A percentile compares a stretch with the other conserved stretches of the same genome.
Conservation (phyloP, 495 filamentous ascomycete species). For the Aspergillus steynii region DNA sequence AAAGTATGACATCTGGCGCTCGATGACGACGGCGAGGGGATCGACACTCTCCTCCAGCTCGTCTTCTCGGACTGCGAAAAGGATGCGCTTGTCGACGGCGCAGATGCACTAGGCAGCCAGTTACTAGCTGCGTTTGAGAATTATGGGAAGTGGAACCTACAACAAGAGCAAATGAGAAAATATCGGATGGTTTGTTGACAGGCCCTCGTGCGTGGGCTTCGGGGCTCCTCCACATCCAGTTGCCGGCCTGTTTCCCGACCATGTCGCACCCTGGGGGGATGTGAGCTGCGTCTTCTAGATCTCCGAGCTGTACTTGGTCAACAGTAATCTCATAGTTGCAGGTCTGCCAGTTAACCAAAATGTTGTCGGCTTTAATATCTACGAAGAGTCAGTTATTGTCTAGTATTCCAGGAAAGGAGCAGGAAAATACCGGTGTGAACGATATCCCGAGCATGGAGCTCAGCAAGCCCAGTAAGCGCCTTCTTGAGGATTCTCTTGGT, state of each 20-base stretch:
- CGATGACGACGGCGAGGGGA: conserved; percentile 45
- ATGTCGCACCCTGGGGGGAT: conserved; percentile 33
- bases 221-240: conserved; percentile 44
- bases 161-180: conserved; percentile 46
- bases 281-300: conserved; percentile 48
- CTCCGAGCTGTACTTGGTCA: conserved; percentile 38
- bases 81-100: conserved; percentile 27
- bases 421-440: conserved; percentile 39
- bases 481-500: conserved; percentile 48
- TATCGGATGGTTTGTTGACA: conserved; percentile 40
- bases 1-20: conserved; percentile 52
- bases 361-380: conserved; percentile 37
- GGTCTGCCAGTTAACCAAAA: conserved; percentile 27
- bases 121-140: conserved; percentile 6
- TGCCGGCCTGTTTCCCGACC: conserved; percentile 36
- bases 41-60: conserved; percentile 39
- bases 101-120: conserved; percentile 28
- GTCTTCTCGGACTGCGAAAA: conserved; percentile 28
- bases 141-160: conserved; percentile 27
- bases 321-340: conserved; percentile 29
- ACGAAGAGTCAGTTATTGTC: neutral
- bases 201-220: conserved; percentile 37
- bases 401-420: too few relatives aligned
- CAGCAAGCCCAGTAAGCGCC: conserved; percentile 42
- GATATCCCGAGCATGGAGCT: conserved; percentile 48